Conservation (phyloP, 2,329 filamentous ascomycete species). For the Aureobasidium sp. region DNA sequence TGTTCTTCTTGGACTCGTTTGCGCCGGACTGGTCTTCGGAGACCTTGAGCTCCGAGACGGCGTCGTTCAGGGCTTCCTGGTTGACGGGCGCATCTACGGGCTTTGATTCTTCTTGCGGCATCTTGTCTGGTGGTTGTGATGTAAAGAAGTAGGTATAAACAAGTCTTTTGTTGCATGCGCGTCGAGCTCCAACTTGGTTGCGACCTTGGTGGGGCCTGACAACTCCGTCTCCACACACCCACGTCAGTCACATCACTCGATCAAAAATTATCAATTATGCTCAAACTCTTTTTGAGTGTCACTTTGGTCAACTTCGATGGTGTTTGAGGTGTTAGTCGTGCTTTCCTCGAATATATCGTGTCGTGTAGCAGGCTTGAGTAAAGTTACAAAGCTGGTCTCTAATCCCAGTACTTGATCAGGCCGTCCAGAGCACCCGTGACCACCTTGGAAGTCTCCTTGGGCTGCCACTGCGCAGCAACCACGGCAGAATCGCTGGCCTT, state of each 20-base stretch:
- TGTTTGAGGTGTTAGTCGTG: too few species aligned
- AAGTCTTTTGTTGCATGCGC: not conserved
- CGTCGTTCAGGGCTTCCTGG: constrained; percentile 42
- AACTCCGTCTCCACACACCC: too few species aligned
- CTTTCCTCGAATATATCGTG: too few species aligned
- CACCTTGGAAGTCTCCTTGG: constrained; percentile 93
- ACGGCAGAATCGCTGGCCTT: constrained; percentile 75
- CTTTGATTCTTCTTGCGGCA: constrained; percentile 57
- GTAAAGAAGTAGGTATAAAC: not conserved
- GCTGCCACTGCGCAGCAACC: constrained; percentile 89
- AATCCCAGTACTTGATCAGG: constrained; percentile 90
- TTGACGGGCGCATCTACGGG: constrained; percentile 47
- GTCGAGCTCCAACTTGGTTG: not conserved
- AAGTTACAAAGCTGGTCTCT: too few species aligned
- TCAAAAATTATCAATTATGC: too few species aligned
- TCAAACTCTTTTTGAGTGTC: too few species aligned
- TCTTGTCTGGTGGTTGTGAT: constrained; percentile 24
- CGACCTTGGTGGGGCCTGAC: not conserved
- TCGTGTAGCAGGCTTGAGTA: too few species aligned
- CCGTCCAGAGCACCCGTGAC: constrained; percentile 86
- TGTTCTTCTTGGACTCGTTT: constrained; percentile 55
- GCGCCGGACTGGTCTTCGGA: constrained; percentile 41
- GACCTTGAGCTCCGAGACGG: constrained; percentile 41
- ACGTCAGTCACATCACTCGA: not conserved
- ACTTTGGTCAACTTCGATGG: too few species aligned